phyloP scores from a whole-genome alignment of 805 yeast genomes.

The Sugiyamaella mastotermitis region DNA sequence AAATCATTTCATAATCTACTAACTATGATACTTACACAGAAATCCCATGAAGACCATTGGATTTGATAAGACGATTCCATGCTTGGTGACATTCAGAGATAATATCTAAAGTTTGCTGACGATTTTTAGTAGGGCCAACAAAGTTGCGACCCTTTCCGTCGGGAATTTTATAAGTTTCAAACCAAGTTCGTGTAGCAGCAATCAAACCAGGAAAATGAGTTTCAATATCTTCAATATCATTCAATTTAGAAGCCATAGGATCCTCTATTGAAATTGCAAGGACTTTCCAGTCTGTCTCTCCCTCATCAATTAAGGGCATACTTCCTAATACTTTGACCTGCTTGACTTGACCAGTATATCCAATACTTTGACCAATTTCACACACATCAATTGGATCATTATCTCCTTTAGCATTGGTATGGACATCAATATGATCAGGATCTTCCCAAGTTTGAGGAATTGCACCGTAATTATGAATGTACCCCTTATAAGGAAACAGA shows the following conservation, averaged over 20 bases:
- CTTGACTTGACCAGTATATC: slow-evolving; percentile 63
- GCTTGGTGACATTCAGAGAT: slow-evolving; percentile 60
- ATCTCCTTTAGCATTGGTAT: slow-evolving; percentile 64
- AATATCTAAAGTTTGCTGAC: slow-evolving; percentile 51
- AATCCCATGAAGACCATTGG: not conserved
- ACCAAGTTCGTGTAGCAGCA: slow-evolving; percentile 68
- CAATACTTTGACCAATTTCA: slow-evolving; percentile 68
- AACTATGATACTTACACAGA: not conserved
- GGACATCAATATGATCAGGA: slow-evolving; percentile 50
- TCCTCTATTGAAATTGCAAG: slow-evolving; percentile 65
- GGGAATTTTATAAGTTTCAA: slow-evolving; percentile 76
- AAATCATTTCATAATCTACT: not conserved
- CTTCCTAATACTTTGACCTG: slow-evolving; percentile 92
- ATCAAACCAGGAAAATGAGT: slow-evolving; percentile 64
- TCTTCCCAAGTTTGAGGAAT: slow-evolving; percentile 89
- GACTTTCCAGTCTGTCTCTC: slow-evolving; percentile 95
- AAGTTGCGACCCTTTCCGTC: slow-evolving; percentile 71
- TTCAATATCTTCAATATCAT: slow-evolving; percentile 65
- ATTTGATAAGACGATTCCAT: slow-evolving; percentile 56
- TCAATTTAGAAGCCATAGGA: slow-evolving; percentile 53
- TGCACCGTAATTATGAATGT: slow-evolving; percentile 70
- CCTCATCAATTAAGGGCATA: slow-evolving; percentile 93
- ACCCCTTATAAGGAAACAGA: slow-evolving; percentile 77
- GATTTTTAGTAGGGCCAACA: slow-evolving; percentile 62
- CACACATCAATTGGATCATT: slow-evolving; percentile 94